These are phyloP conservation scores for Vigna angularis DNA, from an alignment of 306 rosid genomes.

Conservation along the genomic window DNA sequence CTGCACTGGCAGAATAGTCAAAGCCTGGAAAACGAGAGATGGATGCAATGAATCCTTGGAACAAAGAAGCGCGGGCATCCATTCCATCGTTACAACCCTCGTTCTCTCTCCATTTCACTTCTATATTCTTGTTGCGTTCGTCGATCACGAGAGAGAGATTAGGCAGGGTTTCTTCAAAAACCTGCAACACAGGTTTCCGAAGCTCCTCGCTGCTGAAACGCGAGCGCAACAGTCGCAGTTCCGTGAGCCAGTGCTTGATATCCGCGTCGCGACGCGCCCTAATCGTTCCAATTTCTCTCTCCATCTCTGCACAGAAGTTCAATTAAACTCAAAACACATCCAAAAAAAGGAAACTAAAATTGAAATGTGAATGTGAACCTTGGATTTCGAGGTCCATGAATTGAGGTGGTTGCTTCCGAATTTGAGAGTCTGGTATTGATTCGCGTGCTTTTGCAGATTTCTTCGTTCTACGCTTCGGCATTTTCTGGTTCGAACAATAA, in stretches of 20 bases:
- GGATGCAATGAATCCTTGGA: constrained; percentile 68
- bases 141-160: constrained; percentile 55
- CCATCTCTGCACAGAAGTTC: constrained; percentile 49
- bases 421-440: constrained; percentile 35
- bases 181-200: constrained; percentile 56
- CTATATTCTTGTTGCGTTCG: constrained; percentile 52
- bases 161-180: constrained; percentile 61
- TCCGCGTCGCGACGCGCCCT: constrained; percentile 86
- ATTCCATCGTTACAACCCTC: constrained; percentile 41
- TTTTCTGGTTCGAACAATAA: constrained; percentile 6
- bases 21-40: constrained; percentile 62
- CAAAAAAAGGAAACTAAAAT: neutral
- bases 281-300: constrained; percentile 67
- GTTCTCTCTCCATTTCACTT: constrained; percentile 53
- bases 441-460: constrained; percentile 43
- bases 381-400: constrained; percentile 57
- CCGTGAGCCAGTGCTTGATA: constrained; percentile 67
- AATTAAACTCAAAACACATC: neutral
- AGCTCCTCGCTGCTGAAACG: constrained; percentile 65
- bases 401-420: constrained; percentile 46
- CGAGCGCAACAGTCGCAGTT: constrained; percentile 71
- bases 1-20: constrained; percentile 69
- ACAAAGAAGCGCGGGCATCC: constrained; percentile 59
- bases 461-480: constrained; percentile 65
- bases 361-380: constrained; percentile 45